These are phyloP conservation scores for Penicillium cinerascens DNA, from an alignment of 495 filamentous ascomycete genomes.

Conservation along the genomic window DNA sequence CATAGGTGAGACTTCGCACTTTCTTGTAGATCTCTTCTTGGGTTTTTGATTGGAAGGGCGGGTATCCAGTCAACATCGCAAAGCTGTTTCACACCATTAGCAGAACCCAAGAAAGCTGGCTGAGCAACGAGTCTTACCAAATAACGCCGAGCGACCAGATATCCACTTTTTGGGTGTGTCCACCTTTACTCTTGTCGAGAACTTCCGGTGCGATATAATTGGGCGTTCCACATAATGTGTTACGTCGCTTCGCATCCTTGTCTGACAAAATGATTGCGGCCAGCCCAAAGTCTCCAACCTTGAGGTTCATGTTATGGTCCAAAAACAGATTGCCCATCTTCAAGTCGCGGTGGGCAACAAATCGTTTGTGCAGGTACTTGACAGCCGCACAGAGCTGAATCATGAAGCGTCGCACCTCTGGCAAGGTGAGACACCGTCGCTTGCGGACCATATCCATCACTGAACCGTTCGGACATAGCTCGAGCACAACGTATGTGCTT, in stretches of 20 bases:
- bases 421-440: constrained; percentile 78
- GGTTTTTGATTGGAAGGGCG: constrained; percentile 82
- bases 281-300: constrained; percentile 95
- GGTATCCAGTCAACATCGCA: constrained; percentile 85
- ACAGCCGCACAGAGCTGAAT: constrained; percentile 94
- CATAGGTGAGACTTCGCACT: constrained; percentile 66
- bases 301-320: constrained; percentile 94
- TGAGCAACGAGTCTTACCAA: constrained; percentile 54
- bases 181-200: constrained; percentile 68
- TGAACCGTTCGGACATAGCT: constrained; percentile 94
- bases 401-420: constrained; percentile 86
- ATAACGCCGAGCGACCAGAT: constrained; percentile 97
- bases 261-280: constrained; percentile 88
- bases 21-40: constrained; percentile 83
- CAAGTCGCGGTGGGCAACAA: constrained; percentile 92
- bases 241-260: constrained; percentile 78
- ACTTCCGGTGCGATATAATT: constrained; percentile 99
- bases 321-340: constrained; percentile 99
- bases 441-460: constrained; percentile 97
- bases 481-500: constrained; percentile 90
- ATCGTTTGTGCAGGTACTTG: constrained; percentile 93
- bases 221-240: constrained; percentile 92
- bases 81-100: constrained; percentile 48
- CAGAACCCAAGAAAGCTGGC: constrained; percentile 6
- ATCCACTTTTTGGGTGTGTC: constrained; percentile 90